A percentile compares a stretch with the other conserved stretches of the same genome.
phyloP scores from a whole-genome alignment of 768 basidiomycete genomes.

The Suillus lakei region DNA sequence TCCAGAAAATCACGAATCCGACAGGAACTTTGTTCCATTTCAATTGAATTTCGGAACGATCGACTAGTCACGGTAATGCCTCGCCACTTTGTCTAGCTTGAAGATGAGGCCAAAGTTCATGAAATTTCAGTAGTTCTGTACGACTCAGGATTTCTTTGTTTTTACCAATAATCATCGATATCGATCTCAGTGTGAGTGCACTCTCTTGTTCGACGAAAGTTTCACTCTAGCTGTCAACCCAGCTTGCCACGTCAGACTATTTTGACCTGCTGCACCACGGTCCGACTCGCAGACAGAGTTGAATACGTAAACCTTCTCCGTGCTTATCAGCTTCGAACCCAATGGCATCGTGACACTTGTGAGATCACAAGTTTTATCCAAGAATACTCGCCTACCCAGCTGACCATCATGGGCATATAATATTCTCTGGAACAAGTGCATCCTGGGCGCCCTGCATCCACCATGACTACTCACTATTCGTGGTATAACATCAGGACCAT shows the following conservation, averaged over 20 bases:
- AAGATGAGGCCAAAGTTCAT: too few relatives aligned
- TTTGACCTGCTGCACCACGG: background rate
- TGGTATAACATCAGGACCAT: background rate
- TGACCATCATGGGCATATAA: background rate
- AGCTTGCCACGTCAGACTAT: background rate
- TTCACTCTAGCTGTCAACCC: background rate
- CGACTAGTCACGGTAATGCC: too few relatives aligned
- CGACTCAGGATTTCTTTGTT: background rate
- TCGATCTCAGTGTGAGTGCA: background rate
- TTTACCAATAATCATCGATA: background rate
- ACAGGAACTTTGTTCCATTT: too few relatives aligned
- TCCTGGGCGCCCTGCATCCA: background rate
- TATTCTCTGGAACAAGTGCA: background rate
- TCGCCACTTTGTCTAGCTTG: too few relatives aligned
- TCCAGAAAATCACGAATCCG: too few relatives aligned
- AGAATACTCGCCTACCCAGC: background rate
- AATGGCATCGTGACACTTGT: background rate
- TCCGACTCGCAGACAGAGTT: too few relatives aligned
- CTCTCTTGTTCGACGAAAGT: background rate
- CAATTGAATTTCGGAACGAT: too few relatives aligned
- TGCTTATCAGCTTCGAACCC: too few relatives aligned
- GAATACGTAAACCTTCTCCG: too few relatives aligned
- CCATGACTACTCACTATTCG: background rate
- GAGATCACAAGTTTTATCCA: background rate
- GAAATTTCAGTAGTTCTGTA: too few relatives aligned